Evolutionary conservation across 2,329 filamentous ascomycete species (phyloP).

Genomic region (Fusarium falciforme): DNA sequence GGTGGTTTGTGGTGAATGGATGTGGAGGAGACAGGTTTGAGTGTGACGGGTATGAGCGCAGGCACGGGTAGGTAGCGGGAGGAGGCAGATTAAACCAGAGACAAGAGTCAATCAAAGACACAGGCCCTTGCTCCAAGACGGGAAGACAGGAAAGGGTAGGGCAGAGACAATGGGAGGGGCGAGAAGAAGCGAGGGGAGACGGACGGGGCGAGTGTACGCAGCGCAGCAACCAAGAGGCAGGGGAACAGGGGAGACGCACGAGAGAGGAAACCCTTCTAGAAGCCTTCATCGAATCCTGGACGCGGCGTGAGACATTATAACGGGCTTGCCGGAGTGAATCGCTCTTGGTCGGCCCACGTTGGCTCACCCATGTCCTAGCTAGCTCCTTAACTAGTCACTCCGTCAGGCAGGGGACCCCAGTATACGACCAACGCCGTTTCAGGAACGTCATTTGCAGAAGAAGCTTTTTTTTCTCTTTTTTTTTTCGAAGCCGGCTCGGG

Average conservation of each 20-base stretch:
- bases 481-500: slow-evolving; percentile 3
- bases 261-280: slow-evolving; percentile 45
- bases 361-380: slow-evolving; percentile 36
- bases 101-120: slow-evolving; percentile 5
- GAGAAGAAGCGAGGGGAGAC: slow-evolving; percentile 4
- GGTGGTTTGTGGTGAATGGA: slow-evolving; percentile 13
- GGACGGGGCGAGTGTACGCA: slow-evolving; percentile 13
- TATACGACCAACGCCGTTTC: slow-evolving; percentile 40
- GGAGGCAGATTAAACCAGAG: slow-evolving; percentile 34
- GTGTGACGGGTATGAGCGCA: slow-evolving; percentile 12
- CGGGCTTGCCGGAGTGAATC: slow-evolving; percentile 45
- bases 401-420: slow-evolving; percentile 34
- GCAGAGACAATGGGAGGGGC: slow-evolving; percentile 15
- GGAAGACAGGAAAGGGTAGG: slow-evolving; percentile 16
- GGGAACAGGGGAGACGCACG: slow-evolving; percentile 15
- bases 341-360: slow-evolving; percentile 41
- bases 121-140: slow-evolving; percentile 1
- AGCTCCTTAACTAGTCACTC: slow-evolving; percentile 34
- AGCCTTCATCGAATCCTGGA: slow-evolving; percentile 45
- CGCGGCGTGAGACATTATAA: slow-evolving; percentile 44
- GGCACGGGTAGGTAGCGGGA: slow-evolving; percentile 26
- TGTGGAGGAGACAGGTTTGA: slow-evolving; percentile 17
- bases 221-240: slow-evolving; percentile 4
- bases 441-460: slow-evolving; percentile 44
- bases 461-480: slow-evolving; percentile 11